Evolutionary conservation across 495 filamentous ascomycete species (phyloP), one percentile per base, ranked within the genome.

Genomic region (Pyrenopolyporus hunteri): DNA sequence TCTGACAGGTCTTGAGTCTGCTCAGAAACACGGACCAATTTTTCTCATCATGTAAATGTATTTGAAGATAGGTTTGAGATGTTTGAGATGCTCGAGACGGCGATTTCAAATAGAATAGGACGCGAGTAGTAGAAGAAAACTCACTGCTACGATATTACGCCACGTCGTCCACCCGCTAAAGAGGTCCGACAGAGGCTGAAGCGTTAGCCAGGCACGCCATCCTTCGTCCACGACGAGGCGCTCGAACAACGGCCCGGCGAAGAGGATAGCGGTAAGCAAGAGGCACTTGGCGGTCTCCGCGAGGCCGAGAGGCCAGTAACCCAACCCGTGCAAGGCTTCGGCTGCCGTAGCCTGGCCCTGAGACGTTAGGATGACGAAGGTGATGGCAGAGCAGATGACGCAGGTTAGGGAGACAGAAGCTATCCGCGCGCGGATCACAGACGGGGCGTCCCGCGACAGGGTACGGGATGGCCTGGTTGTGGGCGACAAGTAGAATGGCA

Each of bases 1-100:
- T 85, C 73, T 81, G 81, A 84, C 89, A 90, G 88, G 89, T 94
- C 90, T 95, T 96, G 91, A 91, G 82, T 86, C 92, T 88, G 88
- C 89, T 97, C 90, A 86, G 92, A 83, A 96, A 96, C 92, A 97
- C 92, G 92, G 93, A 96, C 93, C 91, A 95, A 91, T 87, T 73
- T 85, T 67, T 85, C 82, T 94, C 91, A 65, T 68, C 57, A 64
- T 65, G 46, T 29, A 29, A n/a, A 47, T n/a, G 32, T 48, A 53
- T 25, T 26, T 22, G 29, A 19, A 45, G 13, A 6, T 14, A 29
- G 17, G 28, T 23, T 42, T 32, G 44, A 45, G 16, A 42, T 32
- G 11, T 14, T 42, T 13, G 25, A 31, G 9, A 7, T 31, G n/a
- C n/a, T n/a, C n/a, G n/a, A n/a, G n/a, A n/a, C 40, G 31, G 23